phyloP scores from a whole-genome alignment of 305 asterid species.

The Fraxinus nigra region DNA sequence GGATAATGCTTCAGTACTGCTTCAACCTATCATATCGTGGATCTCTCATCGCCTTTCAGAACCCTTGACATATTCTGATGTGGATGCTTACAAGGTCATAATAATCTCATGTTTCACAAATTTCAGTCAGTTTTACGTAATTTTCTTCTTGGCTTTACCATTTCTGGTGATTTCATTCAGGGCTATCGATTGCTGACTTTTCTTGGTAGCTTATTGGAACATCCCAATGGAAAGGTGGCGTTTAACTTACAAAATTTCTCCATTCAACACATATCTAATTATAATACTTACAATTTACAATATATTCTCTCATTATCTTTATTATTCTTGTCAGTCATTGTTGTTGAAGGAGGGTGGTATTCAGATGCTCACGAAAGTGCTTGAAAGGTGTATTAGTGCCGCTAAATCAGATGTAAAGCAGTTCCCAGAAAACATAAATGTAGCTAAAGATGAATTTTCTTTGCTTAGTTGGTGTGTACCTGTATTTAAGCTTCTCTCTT shows the following conservation, averaged over 20 bases:
- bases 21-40: conserved; percentile 58
- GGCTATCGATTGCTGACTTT: conserved; percentile 67
- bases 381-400: conserved; percentile 60
- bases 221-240: conserved; percentile 84
- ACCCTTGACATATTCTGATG: conserved; percentile 50
- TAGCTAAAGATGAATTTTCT: conserved; percentile 40
- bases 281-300: conserved; percentile 12
- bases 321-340: conserved; percentile 49
- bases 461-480: conserved; percentile 67
- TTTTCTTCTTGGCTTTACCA: conserved; percentile 21
- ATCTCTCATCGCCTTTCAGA: conserved; percentile 50
- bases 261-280: conserved; percentile 1
- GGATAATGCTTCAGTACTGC: conserved; percentile 67
- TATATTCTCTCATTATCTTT: conserved; percentile 28
- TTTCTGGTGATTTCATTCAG: conserved; percentile 37
- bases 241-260: conserved; percentile 14
- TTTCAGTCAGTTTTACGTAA: conserved; percentile 19
- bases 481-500: conserved; percentile 58
- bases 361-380: conserved; percentile 63
- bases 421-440: conserved; percentile 37
- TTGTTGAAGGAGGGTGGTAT: conserved; percentile 66
- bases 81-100: conserved; percentile 77
- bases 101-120: conserved; percentile 1
- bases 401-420: conserved; percentile 47
- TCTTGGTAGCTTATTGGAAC: conserved; percentile 75